Conservation (phyloP, 1,284 basidiomycete species). For the Hemileia vastatrix region DNA sequence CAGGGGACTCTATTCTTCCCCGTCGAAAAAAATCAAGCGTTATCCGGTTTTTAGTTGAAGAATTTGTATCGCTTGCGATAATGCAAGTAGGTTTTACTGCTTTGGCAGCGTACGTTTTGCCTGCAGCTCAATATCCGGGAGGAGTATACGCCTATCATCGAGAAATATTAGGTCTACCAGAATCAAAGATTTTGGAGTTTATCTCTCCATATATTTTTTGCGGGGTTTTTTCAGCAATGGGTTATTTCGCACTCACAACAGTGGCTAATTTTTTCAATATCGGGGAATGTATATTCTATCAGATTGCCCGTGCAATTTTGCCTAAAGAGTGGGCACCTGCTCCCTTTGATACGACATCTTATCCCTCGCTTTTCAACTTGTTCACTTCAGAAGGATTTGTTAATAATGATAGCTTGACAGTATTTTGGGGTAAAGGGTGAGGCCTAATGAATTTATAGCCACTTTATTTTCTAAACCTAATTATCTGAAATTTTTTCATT, state of each 20-base stretch:
- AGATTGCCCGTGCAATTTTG: background rate
- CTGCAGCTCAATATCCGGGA: conserved; percentile 6
- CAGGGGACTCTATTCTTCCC: too few relatives aligned
- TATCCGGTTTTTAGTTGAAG: too few relatives aligned
- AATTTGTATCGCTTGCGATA: too few relatives aligned
- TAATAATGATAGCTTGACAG: too few relatives aligned
- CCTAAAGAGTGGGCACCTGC: conserved; percentile 7
- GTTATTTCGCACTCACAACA: background rate
- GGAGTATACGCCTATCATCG: background rate
- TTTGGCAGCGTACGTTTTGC: background rate
- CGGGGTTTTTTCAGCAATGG: background rate
- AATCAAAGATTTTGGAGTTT: background rate
- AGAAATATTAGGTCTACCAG: conserved; percentile 5
- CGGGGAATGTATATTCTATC: conserved; percentile 5
- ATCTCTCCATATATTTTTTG: background rate
- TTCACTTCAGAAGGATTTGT: too few relatives aligned
- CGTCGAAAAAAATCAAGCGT: too few relatives aligned
- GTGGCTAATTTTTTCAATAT: conserved; percentile 6
- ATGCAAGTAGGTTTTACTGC: conserved; percentile 1
- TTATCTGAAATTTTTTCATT: background rate
- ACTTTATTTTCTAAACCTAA: too few relatives aligned
- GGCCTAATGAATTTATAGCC: too few relatives aligned
- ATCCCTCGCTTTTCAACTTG: conserved; percentile 6
- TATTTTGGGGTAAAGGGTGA: conserved; percentile 19
- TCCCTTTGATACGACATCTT: conserved; percentile 13